Base-by-base conservation (phyloP, 768 basidiomycete genomes). In the Tulasnella sp. region DNA sequence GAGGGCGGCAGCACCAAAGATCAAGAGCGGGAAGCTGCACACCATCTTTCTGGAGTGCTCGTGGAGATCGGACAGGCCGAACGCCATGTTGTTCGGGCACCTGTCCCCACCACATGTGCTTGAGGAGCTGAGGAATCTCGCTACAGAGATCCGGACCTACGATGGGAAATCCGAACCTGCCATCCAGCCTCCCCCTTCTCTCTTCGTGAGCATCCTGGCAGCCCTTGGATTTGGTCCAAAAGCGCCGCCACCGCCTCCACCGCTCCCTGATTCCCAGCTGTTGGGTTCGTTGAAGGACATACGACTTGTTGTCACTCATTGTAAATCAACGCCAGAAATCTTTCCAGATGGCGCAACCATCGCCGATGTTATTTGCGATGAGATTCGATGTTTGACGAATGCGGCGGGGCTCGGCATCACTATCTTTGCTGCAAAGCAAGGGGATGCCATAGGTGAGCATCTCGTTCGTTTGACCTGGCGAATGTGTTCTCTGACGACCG, bases 31-130 rank as follows among this genome's bases (percentile, higher is more conserved):
- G 23, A 74, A 72, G 3, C 78, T 97, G 15, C 77, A 80, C 30
- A 77, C 81, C n/a, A 79, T 97, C 59, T 97, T 98, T 68, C 89
- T 98, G 68, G 95, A 97, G 73, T 97, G 95, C 70, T 95, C 92
- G 1, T 92, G 85, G 74, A 83, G 86, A 21, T 78, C 81, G 0
- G 85, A 85, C 0, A 77, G 94, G 61, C 75, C 78, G 17, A 77
- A 82, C 64, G 78, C 82, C 48, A 68, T 75, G 55, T 76, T 97
- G 44, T 95, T 81, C 69, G 95, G 95, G 0, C 95, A 98, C 65
- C 77, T 98, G 11, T 85, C 77, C 32, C 92, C 95, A 0, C 81
- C 81, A 23, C 86, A 88, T 64, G 73, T 98, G 30, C 78, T 79
- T 1, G 77, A 81, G 56, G 95, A 98, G 72, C 77, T 98, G 56